Conservation (phyloP, 1,284 basidiomycete species). For the Boletus chippewaensis region DNA sequence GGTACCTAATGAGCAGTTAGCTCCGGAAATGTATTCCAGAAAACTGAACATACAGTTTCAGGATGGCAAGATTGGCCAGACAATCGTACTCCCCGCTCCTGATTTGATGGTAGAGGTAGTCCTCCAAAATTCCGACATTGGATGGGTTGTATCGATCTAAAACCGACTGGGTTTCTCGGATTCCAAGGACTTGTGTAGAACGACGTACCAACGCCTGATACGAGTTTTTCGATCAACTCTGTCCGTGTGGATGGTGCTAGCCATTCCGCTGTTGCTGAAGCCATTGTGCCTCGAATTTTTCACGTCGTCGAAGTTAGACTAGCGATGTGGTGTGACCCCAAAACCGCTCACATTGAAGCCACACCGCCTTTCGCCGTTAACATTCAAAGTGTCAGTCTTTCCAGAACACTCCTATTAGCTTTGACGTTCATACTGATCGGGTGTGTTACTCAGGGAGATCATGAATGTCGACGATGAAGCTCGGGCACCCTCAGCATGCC, state of each 20-base stretch:
- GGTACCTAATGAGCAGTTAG: constrained; percentile 59
- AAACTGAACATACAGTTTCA: constrained; percentile 58
- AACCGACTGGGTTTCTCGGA: constrained; percentile 8
- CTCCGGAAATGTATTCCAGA: not conserved
- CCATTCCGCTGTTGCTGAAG: constrained; percentile 52
- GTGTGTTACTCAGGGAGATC: not conserved
- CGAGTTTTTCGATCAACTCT: constrained; percentile 82
- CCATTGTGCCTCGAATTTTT: constrained; percentile 19
- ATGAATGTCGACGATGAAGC: constrained; percentile 21
- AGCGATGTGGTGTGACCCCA: constrained; percentile 8
- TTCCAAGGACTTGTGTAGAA: constrained; percentile 2
- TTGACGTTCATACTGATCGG: not conserved
- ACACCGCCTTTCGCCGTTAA: not conserved
- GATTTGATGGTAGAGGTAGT: constrained; percentile 91
- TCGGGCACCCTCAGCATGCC: not conserved
- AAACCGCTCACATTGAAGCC: too few species aligned
- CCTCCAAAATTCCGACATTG: constrained; percentile 88
- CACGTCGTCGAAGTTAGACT: not conserved
- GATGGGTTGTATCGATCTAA: constrained; percentile 94
- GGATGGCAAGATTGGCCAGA: constrained; percentile 84
- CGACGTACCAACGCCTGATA: constrained; percentile 82
- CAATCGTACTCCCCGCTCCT: constrained; percentile 88
- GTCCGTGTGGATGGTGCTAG: constrained; percentile 67
- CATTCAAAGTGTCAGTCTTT: not conserved
- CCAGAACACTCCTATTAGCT: not conserved